These are phyloP conservation scores for Fraxinus cuspidata DNA, from an alignment of 257 asterid species.

Conservation along the genomic window DNA sequence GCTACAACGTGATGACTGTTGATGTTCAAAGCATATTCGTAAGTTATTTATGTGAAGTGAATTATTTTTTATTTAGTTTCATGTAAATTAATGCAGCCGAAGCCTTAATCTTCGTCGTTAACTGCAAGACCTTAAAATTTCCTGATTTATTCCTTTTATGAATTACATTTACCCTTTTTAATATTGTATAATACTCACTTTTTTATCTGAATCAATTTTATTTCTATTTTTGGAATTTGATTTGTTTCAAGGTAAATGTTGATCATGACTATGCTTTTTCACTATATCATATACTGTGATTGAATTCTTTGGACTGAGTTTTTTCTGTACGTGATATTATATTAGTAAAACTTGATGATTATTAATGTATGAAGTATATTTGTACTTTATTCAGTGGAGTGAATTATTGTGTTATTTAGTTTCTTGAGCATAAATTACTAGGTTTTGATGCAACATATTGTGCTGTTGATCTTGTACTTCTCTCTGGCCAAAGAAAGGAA, in stretches of 20 bases:
- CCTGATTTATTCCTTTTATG: neutral
- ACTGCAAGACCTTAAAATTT: constrained; percentile 54
- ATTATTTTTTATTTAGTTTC: neutral
- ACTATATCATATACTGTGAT: neutral
- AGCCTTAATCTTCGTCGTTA: constrained; percentile 32
- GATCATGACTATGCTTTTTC: neutral
- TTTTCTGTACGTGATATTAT: neutral
- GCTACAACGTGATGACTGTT: neutral
- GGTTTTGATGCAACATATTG: neutral
- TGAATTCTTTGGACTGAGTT: neutral
- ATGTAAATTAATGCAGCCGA: neutral
- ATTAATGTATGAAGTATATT: neutral
- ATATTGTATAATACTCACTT: neutral
- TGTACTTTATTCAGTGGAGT: constrained; percentile 19
- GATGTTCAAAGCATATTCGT: neutral
- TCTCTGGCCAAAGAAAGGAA: no score
- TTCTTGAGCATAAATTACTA: neutral
- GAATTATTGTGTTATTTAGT: neutral
- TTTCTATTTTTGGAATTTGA: neutral
- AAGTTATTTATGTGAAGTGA: constrained; percentile 18
- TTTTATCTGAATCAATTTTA: neutral
- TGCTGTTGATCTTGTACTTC: constrained; percentile 1
- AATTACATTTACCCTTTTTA: neutral
- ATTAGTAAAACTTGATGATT: neutral
- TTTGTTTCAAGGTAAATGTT: neutral